Evolutionary conservation across 2,329 filamentous ascomycete species (phyloP).

Genomic region (Neodidymelliopsis sp.): DNA sequence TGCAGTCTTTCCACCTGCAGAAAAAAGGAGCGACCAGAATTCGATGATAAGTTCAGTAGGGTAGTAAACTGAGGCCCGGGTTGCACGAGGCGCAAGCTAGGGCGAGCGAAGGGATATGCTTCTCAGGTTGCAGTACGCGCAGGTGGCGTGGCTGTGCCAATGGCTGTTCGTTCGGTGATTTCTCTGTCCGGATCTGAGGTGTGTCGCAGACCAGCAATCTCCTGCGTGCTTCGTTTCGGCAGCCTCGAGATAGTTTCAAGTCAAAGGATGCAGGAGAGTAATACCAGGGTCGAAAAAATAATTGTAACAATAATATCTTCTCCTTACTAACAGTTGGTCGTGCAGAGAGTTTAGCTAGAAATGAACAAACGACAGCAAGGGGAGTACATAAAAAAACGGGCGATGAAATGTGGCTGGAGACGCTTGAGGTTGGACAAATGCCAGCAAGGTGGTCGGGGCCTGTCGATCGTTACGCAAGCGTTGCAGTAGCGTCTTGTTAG

Average conservation of each 20-base stretch:
- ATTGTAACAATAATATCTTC: no score
- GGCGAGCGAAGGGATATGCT: slow-evolving; percentile 11
- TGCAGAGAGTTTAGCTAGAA: not conserved
- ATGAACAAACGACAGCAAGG: not conserved
- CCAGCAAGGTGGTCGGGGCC: slow-evolving; percentile 9
- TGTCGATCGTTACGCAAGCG: slow-evolving; percentile 4
- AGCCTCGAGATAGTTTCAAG: slow-evolving; percentile 21
- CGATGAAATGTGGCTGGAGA: slow-evolving; percentile 4
- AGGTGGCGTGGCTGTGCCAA: slow-evolving; percentile 11
- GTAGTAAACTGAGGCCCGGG: not conserved
- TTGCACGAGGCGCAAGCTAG: slow-evolving; percentile 4
- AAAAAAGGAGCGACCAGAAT: slow-evolving; percentile 1
- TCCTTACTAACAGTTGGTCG: no score
- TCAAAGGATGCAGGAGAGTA: not conserved
- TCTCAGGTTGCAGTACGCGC: not conserved
- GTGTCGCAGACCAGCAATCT: slow-evolving; percentile 28
- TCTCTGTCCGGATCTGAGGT: slow-evolving; percentile 19
- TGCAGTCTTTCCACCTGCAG: not conserved
- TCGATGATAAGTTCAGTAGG: not conserved
- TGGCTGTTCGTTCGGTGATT: slow-evolving; percentile 17
- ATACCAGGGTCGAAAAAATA: not conserved
- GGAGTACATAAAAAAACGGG: not conserved
- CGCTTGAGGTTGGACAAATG: slow-evolving; percentile 1
- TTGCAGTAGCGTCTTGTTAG: slow-evolving; percentile 9
- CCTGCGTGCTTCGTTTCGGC: slow-evolving; percentile 29